Evolutionary conservation across 129 eudicot species (phyloP).

Genomic region (Lonicera japonica): DNA sequence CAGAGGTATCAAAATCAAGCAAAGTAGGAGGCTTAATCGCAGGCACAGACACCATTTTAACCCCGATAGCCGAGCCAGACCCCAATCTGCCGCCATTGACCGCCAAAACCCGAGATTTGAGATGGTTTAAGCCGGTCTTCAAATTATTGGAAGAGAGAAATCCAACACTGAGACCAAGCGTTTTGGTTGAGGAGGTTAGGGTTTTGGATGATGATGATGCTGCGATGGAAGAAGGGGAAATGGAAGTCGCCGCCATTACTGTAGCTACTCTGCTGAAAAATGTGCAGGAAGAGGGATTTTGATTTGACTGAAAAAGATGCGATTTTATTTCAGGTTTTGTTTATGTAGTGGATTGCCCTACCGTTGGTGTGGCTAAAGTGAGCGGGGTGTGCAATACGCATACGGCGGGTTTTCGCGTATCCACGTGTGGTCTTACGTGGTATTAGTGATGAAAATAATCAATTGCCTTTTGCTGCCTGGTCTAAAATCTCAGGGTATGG

Average conservation of each 20-base stretch:
- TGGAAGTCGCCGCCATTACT: conserved; percentile 27
- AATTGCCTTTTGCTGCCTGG: no score
- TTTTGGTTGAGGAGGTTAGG: conserved; percentile 9
- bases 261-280: background rate
- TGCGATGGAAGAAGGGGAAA: conserved; percentile 13
- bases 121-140: background rate
- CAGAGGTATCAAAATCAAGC: conserved; percentile 63
- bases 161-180: conserved; percentile 5
- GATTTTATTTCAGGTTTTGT: no score
- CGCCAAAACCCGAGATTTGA: background rate
- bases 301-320: background rate
- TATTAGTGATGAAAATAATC: no score
- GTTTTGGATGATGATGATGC: conserved; percentile 5
- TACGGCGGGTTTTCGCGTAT: no score
- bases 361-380: no score
- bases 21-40: conserved; percentile 25
- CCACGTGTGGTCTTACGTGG: no score
- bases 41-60: conserved; percentile 46
- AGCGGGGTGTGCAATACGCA: no score
- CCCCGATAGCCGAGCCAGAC: conserved; percentile 37
- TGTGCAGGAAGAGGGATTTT: background rate
- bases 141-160: conserved; percentile 17
- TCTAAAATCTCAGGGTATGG: no score
- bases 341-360: no score
- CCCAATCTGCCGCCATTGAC: background rate